Evolutionary conservation across 768 basidiomycete genomes (phyloP).

Genomic region (Leucosporidium yakuticum): DNA sequence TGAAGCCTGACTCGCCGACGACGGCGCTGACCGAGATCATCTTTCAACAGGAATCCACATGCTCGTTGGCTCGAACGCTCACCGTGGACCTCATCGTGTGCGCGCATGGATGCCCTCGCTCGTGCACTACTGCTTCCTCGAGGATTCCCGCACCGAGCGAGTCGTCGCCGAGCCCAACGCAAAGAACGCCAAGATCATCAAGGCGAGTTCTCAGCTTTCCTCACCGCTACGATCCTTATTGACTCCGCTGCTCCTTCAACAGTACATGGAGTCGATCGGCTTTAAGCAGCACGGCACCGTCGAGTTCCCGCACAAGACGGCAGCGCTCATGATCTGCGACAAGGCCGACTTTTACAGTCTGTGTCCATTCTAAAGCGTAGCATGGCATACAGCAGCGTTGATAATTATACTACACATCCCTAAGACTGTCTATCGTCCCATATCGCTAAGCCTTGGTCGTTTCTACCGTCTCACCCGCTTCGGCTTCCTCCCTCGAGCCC

Average conservation of each 20-base stretch:
- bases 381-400: too few relatives aligned
- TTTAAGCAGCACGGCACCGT: constrained; percentile 31
- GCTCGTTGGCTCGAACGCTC: constrained; percentile 31
- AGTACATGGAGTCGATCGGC: constrained; percentile 33
- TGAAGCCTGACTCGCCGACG: background rate
- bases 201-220: constrained; percentile 5
- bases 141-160: constrained; percentile 31
- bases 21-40: background rate
- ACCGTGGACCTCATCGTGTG: constrained; percentile 33
- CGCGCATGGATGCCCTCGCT: constrained; percentile 34
- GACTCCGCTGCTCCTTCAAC: background rate
- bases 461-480: too few relatives aligned
- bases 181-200: constrained; percentile 30
- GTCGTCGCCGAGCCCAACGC: constrained; percentile 35
- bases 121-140: constrained; percentile 34
- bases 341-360: constrained; percentile 24
- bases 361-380: constrained; percentile 19
- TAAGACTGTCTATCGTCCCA: too few relatives aligned
- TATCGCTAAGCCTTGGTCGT: too few relatives aligned
- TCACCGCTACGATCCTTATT: background rate
- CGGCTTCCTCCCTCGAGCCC: too few relatives aligned
- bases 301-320: constrained; percentile 33
- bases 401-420: too few relatives aligned
- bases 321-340: constrained; percentile 34
- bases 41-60: constrained; percentile 25